Evolutionary conservation across 2,329 filamentous ascomycete genomes (phyloP).

Genomic region (Phymatotrichopsis omnivora): DNA sequence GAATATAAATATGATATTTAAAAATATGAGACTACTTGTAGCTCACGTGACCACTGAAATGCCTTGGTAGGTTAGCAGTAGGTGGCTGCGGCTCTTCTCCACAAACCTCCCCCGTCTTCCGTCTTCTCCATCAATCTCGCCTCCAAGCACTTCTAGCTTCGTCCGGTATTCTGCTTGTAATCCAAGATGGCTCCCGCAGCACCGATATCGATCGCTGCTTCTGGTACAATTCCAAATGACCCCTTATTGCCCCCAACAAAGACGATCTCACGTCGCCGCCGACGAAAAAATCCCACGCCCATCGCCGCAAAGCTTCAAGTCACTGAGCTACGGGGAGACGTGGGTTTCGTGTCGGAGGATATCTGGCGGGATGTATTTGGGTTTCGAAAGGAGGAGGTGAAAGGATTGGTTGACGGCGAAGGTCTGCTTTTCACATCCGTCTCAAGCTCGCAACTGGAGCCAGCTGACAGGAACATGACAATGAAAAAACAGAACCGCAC

Average conservation of each 20-base stretch:
- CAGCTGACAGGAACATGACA: slow-evolving; percentile 37
- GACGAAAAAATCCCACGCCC: slow-evolving; percentile 56
- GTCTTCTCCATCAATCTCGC: too few species aligned
- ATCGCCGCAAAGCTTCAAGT: slow-evolving; percentile 71
- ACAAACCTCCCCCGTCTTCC: too few species aligned
- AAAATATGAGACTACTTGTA: too few species aligned
- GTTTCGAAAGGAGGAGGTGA: slow-evolving; percentile 38
- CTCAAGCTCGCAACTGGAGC: slow-evolving; percentile 36
- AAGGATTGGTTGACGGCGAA: slow-evolving; percentile 25
- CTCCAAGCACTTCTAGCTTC: too few species aligned
- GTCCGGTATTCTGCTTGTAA: too few species aligned
- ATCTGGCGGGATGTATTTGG: slow-evolving; percentile 75
- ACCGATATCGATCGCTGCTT: slow-evolving; percentile 12
- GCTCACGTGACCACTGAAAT: too few species aligned
- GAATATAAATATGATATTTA: too few species aligned
- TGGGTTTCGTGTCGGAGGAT: slow-evolving; percentile 78
- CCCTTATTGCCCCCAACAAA: slow-evolving; percentile 2
- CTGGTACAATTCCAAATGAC: slow-evolving; percentile 7
- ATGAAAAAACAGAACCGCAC: slow-evolving; percentile 33
- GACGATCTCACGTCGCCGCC: slow-evolving; percentile 15
- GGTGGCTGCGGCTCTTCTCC: too few species aligned
- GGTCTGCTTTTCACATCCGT: slow-evolving; percentile 26
- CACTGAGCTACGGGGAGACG: slow-evolving; percentile 75
- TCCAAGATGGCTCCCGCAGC: slow-evolving; percentile 11
- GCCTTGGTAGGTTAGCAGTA: too few species aligned